A percentile compares a stretch with the other conserved stretches of the same genome.
Evolutionary conservation across 108 stramenopile genomes (phyloP).

Genomic region (Nannochloropsis salina): DNA sequence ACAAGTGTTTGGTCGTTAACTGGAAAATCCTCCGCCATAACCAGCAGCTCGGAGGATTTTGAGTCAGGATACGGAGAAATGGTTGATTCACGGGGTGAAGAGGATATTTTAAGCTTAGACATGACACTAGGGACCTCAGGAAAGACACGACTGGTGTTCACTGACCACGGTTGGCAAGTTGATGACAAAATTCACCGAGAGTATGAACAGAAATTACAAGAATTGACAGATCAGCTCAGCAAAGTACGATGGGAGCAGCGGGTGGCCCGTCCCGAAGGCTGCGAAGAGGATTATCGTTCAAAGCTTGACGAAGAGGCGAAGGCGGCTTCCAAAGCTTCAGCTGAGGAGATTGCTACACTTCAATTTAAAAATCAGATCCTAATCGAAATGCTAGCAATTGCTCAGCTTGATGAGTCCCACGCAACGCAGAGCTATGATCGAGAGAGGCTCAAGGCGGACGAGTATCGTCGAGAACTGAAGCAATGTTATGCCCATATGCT

Average conservation of each 20-base stretch:
- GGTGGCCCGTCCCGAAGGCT: not conserved
- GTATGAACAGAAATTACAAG: not conserved
- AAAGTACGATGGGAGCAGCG: not conserved
- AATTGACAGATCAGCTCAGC: slow-evolving; percentile 8
- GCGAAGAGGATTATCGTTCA: not conserved
- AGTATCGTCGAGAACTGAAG: not conserved
- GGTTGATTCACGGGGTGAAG: not conserved
- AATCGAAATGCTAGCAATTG: slow-evolving; percentile 15
- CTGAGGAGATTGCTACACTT: not conserved
- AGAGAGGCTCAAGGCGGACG: not conserved
- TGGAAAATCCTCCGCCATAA: too few relatives aligned
- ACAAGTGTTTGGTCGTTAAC: too few relatives aligned
- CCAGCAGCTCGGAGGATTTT: too few relatives aligned
- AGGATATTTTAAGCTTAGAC: slow-evolving; percentile 10
- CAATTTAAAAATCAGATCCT: not conserved
- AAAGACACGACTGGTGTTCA: not conserved
- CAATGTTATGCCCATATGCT: not conserved
- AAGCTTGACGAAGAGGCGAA: not conserved
- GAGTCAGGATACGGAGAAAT: not conserved
- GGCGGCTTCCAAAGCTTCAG: not conserved
- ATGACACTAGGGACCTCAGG: not conserved
- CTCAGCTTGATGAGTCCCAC: not conserved
- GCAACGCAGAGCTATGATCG: not conserved
- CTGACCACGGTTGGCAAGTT: not conserved
- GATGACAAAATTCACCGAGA: not conserved